phyloP scores from a whole-genome alignment of 1,139 yeast genomes.

The Neolecta irregularis region DNA sequence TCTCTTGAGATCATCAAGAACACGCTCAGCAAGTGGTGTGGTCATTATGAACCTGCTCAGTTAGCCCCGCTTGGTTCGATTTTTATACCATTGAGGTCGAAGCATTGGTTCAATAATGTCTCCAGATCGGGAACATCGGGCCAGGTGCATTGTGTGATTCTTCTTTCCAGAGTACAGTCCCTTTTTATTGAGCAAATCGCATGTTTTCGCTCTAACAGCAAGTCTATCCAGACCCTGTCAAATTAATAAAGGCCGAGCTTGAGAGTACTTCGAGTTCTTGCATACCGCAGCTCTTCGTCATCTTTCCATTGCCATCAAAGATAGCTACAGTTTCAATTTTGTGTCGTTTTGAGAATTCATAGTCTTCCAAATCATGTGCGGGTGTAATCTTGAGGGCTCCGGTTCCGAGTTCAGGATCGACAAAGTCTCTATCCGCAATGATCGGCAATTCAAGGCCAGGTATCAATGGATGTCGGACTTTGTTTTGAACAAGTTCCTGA shows the following conservation, averaged over 20 bases:
- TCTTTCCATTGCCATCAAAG: constrained; percentile 8
- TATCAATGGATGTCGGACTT: constrained; percentile 10
- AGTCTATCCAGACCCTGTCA: constrained; percentile 10
- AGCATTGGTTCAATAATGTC: constrained; percentile 12
- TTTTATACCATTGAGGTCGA: constrained; percentile 12
- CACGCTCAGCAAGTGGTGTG: constrained; percentile 9
- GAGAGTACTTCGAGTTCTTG: constrained; percentile 5
- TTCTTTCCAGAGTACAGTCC: constrained; percentile 3
- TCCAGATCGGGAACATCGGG: constrained; percentile 13
- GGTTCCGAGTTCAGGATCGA: constrained; percentile 13
- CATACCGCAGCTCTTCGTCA: constrained; percentile 5
- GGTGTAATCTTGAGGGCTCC: constrained; percentile 14
- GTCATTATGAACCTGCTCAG: constrained; percentile 6
- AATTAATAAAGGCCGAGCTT: neutral
- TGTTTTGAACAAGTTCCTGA: neutral
- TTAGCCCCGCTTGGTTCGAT: neutral
- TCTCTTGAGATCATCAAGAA: constrained; percentile 2
- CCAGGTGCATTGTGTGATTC: constrained; percentile 5
- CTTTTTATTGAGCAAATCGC: constrained; percentile 1
- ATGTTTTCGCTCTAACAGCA: constrained; percentile 4
- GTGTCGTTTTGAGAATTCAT: constrained; percentile 10
- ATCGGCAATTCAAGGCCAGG: constrained; percentile 6
- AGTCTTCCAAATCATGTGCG: constrained; percentile 13
- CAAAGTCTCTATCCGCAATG: constrained; percentile 9
- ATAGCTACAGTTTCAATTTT: constrained; percentile 3